Evolutionary conservation across 2,329 filamentous ascomycete species (phyloP).

Genomic region (Sarocladium strictum): DNA sequence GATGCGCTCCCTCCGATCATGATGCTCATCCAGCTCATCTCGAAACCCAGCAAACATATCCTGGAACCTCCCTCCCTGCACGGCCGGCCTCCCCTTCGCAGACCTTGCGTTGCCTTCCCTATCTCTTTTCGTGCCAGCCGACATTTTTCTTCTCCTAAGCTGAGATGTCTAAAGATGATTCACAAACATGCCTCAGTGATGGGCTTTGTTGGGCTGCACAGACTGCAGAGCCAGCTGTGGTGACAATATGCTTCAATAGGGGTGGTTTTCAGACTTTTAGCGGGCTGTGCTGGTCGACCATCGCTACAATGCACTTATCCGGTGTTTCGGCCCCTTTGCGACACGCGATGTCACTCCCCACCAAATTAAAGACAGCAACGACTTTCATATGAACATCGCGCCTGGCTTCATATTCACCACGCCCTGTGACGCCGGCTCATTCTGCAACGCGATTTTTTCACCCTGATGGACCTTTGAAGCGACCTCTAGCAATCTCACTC

Average conservation of each 20-base stretch:
- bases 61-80: constrained; percentile 43
- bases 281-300: background rate
- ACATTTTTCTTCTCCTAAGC: constrained; percentile 23
- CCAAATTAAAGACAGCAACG: constrained; percentile 5
- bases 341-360: background rate
- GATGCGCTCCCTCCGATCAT: constrained; percentile 84
- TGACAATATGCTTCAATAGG: constrained; percentile 6
- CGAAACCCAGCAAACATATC: constrained; percentile 83
- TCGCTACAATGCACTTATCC: constrained; percentile 2
- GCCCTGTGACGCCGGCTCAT: too few species aligned
- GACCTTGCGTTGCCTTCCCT: constrained; percentile 40
- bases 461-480: too few species aligned
- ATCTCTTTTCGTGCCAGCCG: constrained; percentile 46
- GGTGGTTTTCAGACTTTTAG: background rate
- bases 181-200: too few species aligned
- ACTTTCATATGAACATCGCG: constrained; percentile 1
- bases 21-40: constrained; percentile 84
- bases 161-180: too few species aligned
- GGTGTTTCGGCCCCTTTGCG: background rate
- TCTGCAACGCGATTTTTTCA: too few species aligned
- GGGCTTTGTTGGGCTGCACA: too few species aligned
- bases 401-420: background rate
- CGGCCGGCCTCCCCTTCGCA: constrained; percentile 19
- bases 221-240: background rate
- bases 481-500: too few species aligned